Percentiles rank a stretch among this genome's conserved stretches.
These are phyloP conservation scores for Biancaea sappan DNA, from an alignment of 306 rosid genomes.

Conservation along the genomic window DNA sequence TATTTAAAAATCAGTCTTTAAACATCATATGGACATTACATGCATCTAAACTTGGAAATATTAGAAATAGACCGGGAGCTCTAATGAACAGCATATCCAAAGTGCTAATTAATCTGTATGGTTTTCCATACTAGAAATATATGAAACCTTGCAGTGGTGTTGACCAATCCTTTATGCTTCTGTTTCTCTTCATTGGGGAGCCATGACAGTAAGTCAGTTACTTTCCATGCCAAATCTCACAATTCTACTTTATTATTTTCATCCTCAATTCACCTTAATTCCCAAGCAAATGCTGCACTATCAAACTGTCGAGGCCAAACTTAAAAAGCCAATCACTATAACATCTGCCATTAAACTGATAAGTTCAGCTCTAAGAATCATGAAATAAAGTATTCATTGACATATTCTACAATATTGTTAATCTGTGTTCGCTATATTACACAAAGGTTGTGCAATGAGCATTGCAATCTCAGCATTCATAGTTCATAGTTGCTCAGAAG, in stretches of 20 bases:
- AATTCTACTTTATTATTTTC: background rate
- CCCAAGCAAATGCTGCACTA: background rate
- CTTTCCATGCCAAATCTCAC: conserved; percentile 4
- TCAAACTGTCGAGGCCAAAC: background rate
- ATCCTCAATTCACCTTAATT: background rate
- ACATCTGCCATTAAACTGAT: background rate
- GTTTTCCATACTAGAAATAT: background rate
- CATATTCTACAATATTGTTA: background rate
- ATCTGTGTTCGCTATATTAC: background rate
- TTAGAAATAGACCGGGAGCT: background rate
- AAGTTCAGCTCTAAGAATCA: background rate
- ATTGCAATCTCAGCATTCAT: background rate
- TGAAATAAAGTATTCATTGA: background rate
- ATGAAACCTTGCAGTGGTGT: background rate
- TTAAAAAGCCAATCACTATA: background rate
- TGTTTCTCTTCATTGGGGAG: conserved; percentile 4
- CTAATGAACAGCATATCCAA: background rate
- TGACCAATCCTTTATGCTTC: background rate
- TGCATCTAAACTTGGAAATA: background rate
- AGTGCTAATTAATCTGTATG: background rate
- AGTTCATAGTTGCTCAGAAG: background rate
- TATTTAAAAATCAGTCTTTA: background rate
- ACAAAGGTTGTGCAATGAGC: background rate
- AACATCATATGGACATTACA: background rate
- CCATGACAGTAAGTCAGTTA: background rate